A percentile compares a stretch with the other conserved stretches of the same genome.
phyloP scores from a whole-genome alignment of 306 rosid species.

The Crotalaria pallida region DNA sequence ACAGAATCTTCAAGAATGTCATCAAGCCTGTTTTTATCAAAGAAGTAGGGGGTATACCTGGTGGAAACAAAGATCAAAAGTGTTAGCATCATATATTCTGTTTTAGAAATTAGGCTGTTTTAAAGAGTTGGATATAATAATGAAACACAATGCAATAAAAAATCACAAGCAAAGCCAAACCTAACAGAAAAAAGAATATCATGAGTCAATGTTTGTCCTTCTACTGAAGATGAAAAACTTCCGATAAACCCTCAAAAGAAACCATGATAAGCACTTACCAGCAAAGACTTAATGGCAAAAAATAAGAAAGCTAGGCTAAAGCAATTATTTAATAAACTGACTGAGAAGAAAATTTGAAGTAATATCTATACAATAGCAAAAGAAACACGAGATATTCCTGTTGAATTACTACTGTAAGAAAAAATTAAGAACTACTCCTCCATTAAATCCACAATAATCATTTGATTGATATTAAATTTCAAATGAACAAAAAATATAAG shows the following conservation, averaged over 20 bases:
- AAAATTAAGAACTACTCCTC: background rate
- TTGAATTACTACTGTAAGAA: background rate
- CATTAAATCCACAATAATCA: slow-evolving; percentile 16
- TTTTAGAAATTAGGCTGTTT: background rate
- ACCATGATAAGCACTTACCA: background rate
- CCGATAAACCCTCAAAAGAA: background rate
- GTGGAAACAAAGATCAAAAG: slow-evolving; percentile 29
- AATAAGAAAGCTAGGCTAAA: slow-evolving; percentile 1
- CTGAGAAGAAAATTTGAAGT: background rate
- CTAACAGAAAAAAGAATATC: background rate
- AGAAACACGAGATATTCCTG: slow-evolving; percentile 16
- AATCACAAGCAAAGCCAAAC: slow-evolving; percentile 8
- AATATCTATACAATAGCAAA: background rate
- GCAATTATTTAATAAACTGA: background rate
- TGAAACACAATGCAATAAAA: background rate
- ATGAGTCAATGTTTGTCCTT: background rate
- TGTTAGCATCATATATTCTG: slow-evolving; percentile 23
- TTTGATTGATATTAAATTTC: slow-evolving; percentile 5
- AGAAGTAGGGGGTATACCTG: slow-evolving; percentile 99
- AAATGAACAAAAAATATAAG: slow-evolving; percentile 1
- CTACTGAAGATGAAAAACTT: background rate
- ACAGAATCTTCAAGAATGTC: slow-evolving; percentile 98
- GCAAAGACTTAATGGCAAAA: background rate
- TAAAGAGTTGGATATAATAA: background rate
- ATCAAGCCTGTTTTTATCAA: slow-evolving; percentile 92